Percentiles rank a stretch among this genome's conserved stretches.
Conservation (phyloP, 345 rosid genomes). For the Excoecaria agallocha region DNA sequence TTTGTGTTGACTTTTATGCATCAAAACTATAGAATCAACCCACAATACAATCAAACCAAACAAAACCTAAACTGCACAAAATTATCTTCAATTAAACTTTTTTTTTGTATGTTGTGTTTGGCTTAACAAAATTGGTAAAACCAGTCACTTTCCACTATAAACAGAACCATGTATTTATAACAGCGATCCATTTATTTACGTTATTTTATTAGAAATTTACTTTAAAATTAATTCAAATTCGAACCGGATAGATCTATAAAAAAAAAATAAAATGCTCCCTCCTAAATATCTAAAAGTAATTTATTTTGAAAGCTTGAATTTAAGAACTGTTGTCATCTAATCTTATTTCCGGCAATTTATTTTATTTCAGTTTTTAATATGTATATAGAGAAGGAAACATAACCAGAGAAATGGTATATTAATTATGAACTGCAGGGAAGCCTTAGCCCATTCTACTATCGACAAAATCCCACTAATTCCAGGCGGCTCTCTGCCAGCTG, state of each 20-base stretch:
- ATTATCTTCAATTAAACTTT: not conserved
- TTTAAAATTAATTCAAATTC: too few relatives aligned
- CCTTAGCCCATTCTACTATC: conserved; percentile 8
- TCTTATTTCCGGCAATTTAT: too few relatives aligned
- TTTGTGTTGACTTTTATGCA: not conserved
- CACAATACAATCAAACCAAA: not conserved
- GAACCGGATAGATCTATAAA: too few relatives aligned
- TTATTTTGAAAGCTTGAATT: too few relatives aligned
- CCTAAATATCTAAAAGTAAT: too few relatives aligned
- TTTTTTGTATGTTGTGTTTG: not conserved
- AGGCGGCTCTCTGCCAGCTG: conserved; percentile 4
- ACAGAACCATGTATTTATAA: not conserved
- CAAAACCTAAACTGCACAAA: not conserved
- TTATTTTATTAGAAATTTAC: not conserved
- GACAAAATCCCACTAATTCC: not conserved
- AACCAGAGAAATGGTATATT: not conserved
- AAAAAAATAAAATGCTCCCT: too few relatives aligned
- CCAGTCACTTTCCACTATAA: not conserved
- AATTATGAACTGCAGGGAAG: not conserved
- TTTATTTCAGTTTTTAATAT: too few relatives aligned
- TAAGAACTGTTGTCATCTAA: too few relatives aligned
- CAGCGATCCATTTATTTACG: not conserved
- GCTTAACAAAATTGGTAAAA: not conserved
- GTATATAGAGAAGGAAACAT: not conserved
- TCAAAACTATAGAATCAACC: not conserved